These are phyloP conservation scores for Biscutella auriculata DNA, from an alignment of 441 rosid genomes.

Conservation along the genomic window DNA sequence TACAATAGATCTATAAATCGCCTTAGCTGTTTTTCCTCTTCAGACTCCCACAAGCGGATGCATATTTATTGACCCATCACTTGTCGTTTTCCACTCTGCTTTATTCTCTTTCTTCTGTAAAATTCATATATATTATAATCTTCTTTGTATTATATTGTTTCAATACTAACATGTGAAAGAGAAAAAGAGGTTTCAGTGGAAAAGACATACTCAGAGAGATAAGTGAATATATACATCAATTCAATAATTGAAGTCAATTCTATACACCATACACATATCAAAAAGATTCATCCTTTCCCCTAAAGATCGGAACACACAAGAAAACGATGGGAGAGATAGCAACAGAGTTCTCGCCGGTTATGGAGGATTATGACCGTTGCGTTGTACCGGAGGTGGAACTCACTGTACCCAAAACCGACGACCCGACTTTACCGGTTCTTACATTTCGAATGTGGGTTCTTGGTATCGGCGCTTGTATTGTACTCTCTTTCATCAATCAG, in stretches of 20 bases:
- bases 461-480: slow-evolving; percentile 44
- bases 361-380: slow-evolving; percentile 30
- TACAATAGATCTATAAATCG: neutral
- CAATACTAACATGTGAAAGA: slow-evolving; percentile 9
- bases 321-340: slow-evolving; percentile 30
- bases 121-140: neutral
- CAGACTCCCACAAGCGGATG: too few species aligned
- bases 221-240: neutral
- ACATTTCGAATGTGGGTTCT: slow-evolving; percentile 83
- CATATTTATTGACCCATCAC: slow-evolving; percentile 23
- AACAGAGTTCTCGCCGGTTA: slow-evolving; percentile 10
- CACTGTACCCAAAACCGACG: slow-evolving; percentile 73
- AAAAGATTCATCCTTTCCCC: neutral
- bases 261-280: neutral
- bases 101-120: slow-evolving; percentile 9
- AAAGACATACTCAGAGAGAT: slow-evolving; percentile 5
- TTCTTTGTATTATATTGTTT: neutral
- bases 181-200: neutral
- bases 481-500: slow-evolving; percentile 68
- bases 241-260: slow-evolving; percentile 6
- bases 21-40: slow-evolving; percentile 10
- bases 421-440: slow-evolving; percentile 40
- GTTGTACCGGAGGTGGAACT: slow-evolving; percentile 52
- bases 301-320: neutral
- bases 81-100: slow-evolving; percentile 17